These are phyloP conservation scores for Trichoderma harzianum DNA, from an alignment of 2,329 filamentous ascomycete species.

Conservation along the genomic window DNA sequence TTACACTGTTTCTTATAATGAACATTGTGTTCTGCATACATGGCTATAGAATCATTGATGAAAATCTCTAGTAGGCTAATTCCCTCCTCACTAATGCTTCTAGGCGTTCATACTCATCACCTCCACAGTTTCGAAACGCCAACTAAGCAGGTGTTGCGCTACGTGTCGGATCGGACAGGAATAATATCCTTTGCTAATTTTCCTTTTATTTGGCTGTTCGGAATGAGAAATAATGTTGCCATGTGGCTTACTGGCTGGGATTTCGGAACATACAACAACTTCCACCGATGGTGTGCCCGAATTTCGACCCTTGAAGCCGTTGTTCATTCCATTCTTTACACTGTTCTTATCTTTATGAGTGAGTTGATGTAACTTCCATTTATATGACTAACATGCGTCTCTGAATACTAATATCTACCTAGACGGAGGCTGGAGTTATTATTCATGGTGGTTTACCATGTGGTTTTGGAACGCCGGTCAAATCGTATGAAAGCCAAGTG, in stretches of 20 bases:
- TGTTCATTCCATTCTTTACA: slow-evolving; percentile 60
- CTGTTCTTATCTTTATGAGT: slow-evolving; percentile 42
- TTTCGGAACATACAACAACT: slow-evolving; percentile 63
- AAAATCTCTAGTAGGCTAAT: slow-evolving; percentile 39
- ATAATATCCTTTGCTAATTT: slow-evolving; percentile 63
- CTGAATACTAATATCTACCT: neutral
- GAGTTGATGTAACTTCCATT: neutral
- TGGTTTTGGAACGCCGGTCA: slow-evolving; percentile 51
- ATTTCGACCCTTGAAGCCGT: slow-evolving; percentile 60
- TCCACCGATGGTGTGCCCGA: slow-evolving; percentile 64
- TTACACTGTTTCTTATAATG: slow-evolving; percentile 36
- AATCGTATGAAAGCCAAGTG: slow-evolving; percentile 34
- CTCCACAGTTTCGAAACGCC: slow-evolving; percentile 33
- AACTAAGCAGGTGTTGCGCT: slow-evolving; percentile 44
- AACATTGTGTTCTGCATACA: slow-evolving; percentile 37
- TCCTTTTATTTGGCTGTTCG: slow-evolving; percentile 63
- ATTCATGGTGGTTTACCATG: slow-evolving; percentile 36
- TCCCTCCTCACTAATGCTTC: neutral
- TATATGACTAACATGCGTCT: rapidly evolving
- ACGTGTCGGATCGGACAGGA: slow-evolving; percentile 61
- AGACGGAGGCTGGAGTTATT: slow-evolving; percentile 40
- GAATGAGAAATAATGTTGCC: slow-evolving; percentile 62
- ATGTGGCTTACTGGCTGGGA: slow-evolving; percentile 68
- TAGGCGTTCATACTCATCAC: neutral
- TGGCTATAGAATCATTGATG: slow-evolving; percentile 37